Evolutionary conservation across 1,284 basidiomycete species (phyloP).

Genomic region (Malassezia arunalokei): DNA sequence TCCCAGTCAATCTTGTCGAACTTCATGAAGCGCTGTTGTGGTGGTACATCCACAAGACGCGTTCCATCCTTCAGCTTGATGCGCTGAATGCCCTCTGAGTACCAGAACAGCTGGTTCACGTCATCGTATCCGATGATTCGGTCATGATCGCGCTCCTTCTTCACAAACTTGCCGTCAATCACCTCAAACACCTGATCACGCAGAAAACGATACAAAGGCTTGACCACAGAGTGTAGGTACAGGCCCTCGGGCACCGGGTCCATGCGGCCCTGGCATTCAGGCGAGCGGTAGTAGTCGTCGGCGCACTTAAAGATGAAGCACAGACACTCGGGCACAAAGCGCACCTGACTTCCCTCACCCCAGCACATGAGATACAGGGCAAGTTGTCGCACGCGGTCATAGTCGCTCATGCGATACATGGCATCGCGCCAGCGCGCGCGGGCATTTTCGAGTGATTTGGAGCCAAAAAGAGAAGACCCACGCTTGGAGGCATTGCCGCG

Average conservation of each 20-base stretch:
- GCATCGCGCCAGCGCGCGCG: constrained; percentile 88
- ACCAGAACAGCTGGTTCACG: constrained; percentile 99
- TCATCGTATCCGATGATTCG: constrained; percentile 97
- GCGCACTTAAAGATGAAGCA: constrained; percentile 99
- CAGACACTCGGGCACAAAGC: constrained; percentile 92
- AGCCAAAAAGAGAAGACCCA: constrained; percentile 47
- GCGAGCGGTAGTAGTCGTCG: constrained; percentile 96
- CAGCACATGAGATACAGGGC: constrained; percentile 91
- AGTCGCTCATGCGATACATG: constrained; percentile 97
- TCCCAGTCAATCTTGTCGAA: constrained; percentile 47
- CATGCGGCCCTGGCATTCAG: constrained; percentile 89
- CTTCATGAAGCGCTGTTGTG: constrained; percentile 46
- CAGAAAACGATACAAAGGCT: constrained; percentile 93
- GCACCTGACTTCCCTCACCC: constrained; percentile 96
- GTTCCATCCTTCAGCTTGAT: constrained; percentile 75
- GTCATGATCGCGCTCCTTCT: constrained; percentile 79
- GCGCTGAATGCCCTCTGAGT: constrained; percentile 90
- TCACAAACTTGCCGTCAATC: constrained; percentile 83
- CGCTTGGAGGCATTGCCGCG: constrained; percentile 20
- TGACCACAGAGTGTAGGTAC: constrained; percentile 78
- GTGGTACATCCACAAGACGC: constrained; percentile 51
- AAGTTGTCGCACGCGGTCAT: constrained; percentile 90
- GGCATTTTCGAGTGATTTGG: constrained; percentile 70
- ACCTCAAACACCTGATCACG: constrained; percentile 97
- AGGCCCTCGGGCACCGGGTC: constrained; percentile 91